Evolutionary conservation across 2,329 filamentous ascomycete genomes (phyloP).

Genomic region (Elsinoe australis): DNA sequence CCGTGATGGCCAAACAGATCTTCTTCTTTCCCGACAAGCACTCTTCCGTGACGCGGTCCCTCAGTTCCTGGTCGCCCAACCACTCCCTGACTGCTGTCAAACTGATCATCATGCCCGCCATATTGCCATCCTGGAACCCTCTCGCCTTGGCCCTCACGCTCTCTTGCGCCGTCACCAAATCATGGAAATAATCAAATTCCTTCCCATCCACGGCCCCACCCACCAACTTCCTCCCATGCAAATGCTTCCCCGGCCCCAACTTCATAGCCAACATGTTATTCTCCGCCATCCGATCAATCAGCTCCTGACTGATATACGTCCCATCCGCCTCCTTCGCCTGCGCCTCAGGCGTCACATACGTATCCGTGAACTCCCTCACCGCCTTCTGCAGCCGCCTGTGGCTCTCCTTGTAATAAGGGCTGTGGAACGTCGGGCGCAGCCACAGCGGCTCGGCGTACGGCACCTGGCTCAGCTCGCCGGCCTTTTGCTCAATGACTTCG

Average conservation of each 20-base stretch:
- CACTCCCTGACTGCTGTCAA: conserved; percentile 75
- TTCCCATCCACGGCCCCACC: conserved; percentile 61
- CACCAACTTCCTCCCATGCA: conserved; percentile 62
- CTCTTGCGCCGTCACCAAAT: conserved; percentile 68
- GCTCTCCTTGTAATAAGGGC: conserved; percentile 71
- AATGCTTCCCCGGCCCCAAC: conserved; percentile 71
- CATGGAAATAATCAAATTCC: conserved; percentile 82
- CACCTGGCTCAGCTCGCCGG: conserved; percentile 66
- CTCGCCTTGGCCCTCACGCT: conserved; percentile 61
- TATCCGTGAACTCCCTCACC: conserved; percentile 65
- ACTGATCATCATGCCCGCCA: conserved; percentile 79
- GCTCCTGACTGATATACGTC: conserved; percentile 57
- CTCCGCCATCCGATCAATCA: conserved; percentile 72
- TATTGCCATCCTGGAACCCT: conserved; percentile 79
- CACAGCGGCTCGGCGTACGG: conserved; percentile 82
- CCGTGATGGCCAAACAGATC: conserved; percentile 79
- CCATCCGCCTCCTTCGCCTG: conserved; percentile 68
- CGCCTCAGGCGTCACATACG: conserved; percentile 64
- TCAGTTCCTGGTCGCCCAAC: conserved; percentile 59
- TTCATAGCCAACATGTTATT: conserved; percentile 72
- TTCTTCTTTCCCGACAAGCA: conserved; percentile 76
- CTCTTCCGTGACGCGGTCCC: conserved; percentile 60
- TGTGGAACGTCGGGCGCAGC: conserved; percentile 68
- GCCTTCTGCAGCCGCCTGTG: conserved; percentile 62
- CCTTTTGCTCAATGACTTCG: conserved; percentile 60